A percentile compares a stretch with the other conserved stretches of the same genome.
Evolutionary conservation across 129 eudicot genomes (phyloP).

Genomic region (Flaveria ramosissima): DNA sequence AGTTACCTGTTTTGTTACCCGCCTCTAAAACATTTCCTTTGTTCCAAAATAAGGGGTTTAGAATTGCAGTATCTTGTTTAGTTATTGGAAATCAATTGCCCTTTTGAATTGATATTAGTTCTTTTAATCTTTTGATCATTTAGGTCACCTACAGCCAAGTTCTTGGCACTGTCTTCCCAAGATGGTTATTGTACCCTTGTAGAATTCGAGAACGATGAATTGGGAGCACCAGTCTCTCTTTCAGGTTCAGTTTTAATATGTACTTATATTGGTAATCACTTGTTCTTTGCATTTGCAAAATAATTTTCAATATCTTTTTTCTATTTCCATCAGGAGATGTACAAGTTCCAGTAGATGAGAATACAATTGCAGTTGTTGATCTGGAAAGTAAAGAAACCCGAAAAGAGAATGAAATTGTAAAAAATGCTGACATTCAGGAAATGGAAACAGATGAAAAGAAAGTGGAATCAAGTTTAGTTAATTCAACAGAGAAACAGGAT

Average conservation of each 20-base stretch:
- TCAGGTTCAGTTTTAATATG: conserved; percentile 50
- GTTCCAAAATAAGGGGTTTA: neutral
- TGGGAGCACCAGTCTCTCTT: conserved; percentile 59
- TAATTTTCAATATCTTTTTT: neutral
- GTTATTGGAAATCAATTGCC: neutral
- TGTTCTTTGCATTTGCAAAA: neutral
- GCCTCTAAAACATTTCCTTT: neutral
- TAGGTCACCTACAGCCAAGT: conserved; percentile 85
- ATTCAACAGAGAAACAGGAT: conserved; percentile 32
- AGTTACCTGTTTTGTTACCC: neutral
- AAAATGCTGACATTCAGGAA: conserved; percentile 26
- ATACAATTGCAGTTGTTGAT: conserved; percentile 25
- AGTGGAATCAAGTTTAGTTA: conserved; percentile 20
- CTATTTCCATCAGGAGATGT: conserved; percentile 34
- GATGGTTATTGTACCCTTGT: conserved; percentile 93
- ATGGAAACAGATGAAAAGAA: conserved; percentile 36
- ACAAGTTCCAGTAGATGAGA: conserved; percentile 31
- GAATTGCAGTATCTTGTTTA: neutral
- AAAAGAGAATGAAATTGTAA: conserved; percentile 17
- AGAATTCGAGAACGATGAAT: conserved; percentile 80
- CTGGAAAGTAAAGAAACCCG: conserved; percentile 27
- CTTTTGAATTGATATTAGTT: neutral
- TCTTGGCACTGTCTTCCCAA: conserved; percentile 82
- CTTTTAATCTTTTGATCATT: neutral
- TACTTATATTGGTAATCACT: neutral